Evolutionary conservation across 106 monocot species (phyloP).

Genomic region (Narthecium ossifragum): DNA sequence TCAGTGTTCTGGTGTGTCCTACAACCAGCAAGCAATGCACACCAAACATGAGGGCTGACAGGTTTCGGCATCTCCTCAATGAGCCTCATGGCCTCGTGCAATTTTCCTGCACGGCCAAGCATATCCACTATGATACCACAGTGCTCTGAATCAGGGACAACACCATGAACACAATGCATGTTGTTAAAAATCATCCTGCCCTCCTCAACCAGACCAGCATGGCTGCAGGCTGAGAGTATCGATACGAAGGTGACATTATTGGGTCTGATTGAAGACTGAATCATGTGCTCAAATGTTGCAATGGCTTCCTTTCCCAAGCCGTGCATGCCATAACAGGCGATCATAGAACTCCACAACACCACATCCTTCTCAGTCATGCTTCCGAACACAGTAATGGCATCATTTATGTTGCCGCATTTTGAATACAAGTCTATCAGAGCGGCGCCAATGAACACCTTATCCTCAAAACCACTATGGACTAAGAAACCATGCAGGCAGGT

Average conservation of each 20-base stretch:
- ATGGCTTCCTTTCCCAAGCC: constrained; percentile 37
- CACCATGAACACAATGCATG: constrained; percentile 36
- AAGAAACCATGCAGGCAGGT: constrained; percentile 46
- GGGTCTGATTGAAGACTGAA: constrained; percentile 32
- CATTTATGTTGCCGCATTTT: constrained; percentile 48
- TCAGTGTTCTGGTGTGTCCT: constrained; percentile 28
- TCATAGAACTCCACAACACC: constrained; percentile 62
- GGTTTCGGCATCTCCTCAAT: constrained; percentile 21
- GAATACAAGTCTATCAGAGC: constrained; percentile 56
- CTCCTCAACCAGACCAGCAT: constrained; percentile 39
- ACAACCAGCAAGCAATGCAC: constrained; percentile 68
- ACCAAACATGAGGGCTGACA: constrained; percentile 31
- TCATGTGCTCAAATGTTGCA: constrained; percentile 33
- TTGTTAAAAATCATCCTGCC: constrained; percentile 37
- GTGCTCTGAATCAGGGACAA: constrained; percentile 41
- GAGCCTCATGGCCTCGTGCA: constrained; percentile 42
- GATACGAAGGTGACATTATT: constrained; percentile 51
- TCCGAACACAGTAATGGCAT: constrained; percentile 34
- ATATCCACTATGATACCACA: constrained; percentile 50
- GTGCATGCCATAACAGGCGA: constrained; percentile 54
- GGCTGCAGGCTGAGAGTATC: constrained; percentile 62
- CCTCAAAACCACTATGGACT: constrained; percentile 37
- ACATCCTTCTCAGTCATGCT: constrained; percentile 35
- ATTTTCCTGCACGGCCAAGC: constrained; percentile 40
- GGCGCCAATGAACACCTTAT: constrained; percentile 37